phyloP scores from a whole-genome alignment of 1,284 basidiomycete genomes.

The Cronartium quercuum region DNA sequence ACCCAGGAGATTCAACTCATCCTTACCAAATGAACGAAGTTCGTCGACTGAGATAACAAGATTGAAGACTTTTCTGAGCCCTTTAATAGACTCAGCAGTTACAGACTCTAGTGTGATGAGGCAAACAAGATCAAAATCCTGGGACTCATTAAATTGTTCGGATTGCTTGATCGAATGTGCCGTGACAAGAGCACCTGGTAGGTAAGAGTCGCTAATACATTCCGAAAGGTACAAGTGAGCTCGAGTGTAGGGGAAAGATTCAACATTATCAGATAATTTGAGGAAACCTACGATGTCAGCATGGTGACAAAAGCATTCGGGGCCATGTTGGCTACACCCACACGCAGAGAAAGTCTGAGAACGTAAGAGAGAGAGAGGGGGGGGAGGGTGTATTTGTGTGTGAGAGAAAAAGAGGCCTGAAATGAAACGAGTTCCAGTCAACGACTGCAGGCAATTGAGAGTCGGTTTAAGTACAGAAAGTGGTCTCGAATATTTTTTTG shows the following conservation, averaged over 20 bases:
- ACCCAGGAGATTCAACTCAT: conserved; percentile 75
- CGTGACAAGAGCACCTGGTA: conserved; percentile 82
- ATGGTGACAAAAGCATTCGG: conserved; percentile 26
- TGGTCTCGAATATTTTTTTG: no score
- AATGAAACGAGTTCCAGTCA: no score
- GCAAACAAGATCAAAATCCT: conserved; percentile 74
- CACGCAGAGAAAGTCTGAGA: no score
- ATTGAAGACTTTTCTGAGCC: conserved; percentile 72
- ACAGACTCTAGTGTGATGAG: conserved; percentile 88
- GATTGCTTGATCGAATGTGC: conserved; percentile 74
- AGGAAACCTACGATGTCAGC: conserved; percentile 20
- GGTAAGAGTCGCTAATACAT: conserved; percentile 79
- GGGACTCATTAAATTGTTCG: conserved; percentile 57
- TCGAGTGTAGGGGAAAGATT: not conserved
- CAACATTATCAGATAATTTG: not conserved
- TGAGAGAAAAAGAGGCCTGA: no score
- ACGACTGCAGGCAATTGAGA: no score
- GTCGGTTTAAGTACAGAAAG: no score
- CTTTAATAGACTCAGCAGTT: conserved; percentile 74
- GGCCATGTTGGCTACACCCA: conserved; percentile 3
- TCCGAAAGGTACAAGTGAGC: conserved; percentile 58
- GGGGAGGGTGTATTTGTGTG: no score
- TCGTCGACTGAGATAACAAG: conserved; percentile 83
- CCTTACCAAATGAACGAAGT: conserved; percentile 62
- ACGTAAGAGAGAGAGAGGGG: no score